Evolutionary conservation across 1,139 yeast species (phyloP), one percentile per base, ranked within the genome.

Genomic region (Hemisphaericaspora subhashii): DNA sequence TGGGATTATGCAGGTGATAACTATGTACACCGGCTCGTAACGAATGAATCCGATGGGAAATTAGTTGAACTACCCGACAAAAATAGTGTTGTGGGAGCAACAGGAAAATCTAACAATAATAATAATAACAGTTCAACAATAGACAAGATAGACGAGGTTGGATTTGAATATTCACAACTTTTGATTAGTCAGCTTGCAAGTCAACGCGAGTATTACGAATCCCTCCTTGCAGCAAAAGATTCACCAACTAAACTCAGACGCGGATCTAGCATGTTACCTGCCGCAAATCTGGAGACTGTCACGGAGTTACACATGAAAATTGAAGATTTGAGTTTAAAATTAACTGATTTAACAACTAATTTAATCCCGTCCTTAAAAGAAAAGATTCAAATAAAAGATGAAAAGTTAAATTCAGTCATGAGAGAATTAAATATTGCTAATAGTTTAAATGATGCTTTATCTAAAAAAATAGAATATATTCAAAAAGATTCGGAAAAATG

Each of bases 1-100:
- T 90, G 98, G 98, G 97, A 90, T 58, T 90, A 90, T 58, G 90
- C 92, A 0, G 92, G 92, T 1, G 97, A 90, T 56, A 82, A 81
- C 46, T 90, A 89, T 58, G 97, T 90, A 5, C 98, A 90, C 62
- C 66, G 97, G 37, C 64, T 90, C 33, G 75, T 90, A 3, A 87
- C 90, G 44, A 88, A 87, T 60, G 92, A 87, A 53, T 72, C 83
- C 0, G 96, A 87, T 57, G 96, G 96, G 0, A 87, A 87, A 51
- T 59, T 87, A 22, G 94, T 87, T 3, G 95, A 87, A 55, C 66
- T 86, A 22, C 72, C 77, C 0, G 75, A 69, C 20, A 72, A 70
- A 33, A 51, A 45, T 20, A 42, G 48, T 7, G 13, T 24, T 5
- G 14, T 21, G 30, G 28, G 33, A 30, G 21, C 33, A n/a, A n/a